These are phyloP conservation scores for Holtermannia corniformis DNA, from an alignment of 768 basidiomycete species.

Conservation along the genomic window DNA sequence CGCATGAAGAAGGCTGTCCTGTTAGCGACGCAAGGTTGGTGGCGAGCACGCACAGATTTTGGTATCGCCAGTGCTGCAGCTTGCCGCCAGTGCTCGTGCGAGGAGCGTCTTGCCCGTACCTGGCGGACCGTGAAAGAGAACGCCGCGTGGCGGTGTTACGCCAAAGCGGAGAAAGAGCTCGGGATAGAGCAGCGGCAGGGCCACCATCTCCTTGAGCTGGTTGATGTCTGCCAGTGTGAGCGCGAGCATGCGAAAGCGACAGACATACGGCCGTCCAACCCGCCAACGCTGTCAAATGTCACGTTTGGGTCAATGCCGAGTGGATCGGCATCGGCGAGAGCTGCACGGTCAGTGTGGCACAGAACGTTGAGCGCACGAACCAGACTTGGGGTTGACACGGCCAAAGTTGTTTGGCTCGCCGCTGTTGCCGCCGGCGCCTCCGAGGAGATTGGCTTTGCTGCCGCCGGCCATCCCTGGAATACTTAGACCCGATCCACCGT, in stretches of 20 bases:
- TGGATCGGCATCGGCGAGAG: constrained; percentile 88
- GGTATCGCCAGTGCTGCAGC: constrained; percentile 73
- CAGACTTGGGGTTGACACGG: constrained; percentile 18
- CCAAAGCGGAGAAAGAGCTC: constrained; percentile 92
- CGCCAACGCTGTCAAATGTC: constrained; percentile 93
- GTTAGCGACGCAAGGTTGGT: too few relatives aligned
- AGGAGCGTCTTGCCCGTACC: constrained; percentile 89
- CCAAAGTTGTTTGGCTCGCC: constrained; percentile 26
- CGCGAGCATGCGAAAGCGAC: constrained; percentile 31
- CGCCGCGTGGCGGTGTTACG: constrained; percentile 90
- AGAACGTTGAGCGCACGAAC: constrained; percentile 9
- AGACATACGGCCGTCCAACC: constrained; percentile 85
- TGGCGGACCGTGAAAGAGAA: constrained; percentile 94
- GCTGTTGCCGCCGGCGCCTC: constrained; percentile 53
- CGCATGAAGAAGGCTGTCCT: constrained; percentile 96
- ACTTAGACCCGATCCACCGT: constrained; percentile 45
- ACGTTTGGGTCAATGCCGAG: constrained; percentile 86
- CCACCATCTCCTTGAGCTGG: constrained; percentile 95
- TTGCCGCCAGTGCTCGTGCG: constrained; percentile 87
- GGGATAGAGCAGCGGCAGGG: constrained; percentile 87
- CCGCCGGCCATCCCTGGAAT: constrained; percentile 42
- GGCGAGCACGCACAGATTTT: constrained; percentile 57
- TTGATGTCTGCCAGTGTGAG: constrained; percentile 66
- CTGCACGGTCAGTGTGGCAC: constrained; percentile 42
- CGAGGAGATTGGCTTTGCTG: constrained; percentile 54